phyloP scores from a whole-genome alignment of 805 yeast species.

The Suhomyces prunicola region DNA sequence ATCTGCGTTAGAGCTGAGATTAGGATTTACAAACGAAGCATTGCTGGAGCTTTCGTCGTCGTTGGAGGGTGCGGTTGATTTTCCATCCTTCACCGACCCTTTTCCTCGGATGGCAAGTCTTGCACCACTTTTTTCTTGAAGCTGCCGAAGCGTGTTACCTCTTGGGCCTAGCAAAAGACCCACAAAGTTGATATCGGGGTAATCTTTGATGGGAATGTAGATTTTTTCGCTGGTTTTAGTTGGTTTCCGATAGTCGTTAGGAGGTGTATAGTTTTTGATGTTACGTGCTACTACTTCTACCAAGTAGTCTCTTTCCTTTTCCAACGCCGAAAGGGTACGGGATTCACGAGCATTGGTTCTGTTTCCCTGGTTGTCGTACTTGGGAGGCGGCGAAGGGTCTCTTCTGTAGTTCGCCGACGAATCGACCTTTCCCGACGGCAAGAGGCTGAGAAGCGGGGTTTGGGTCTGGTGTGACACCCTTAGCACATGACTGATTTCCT shows the following conservation, averaged over 20 bases:
- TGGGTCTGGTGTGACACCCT: slow-evolving; percentile 26
- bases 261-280: slow-evolving; percentile 78
- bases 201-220: slow-evolving; percentile 78
- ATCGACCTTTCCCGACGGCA: slow-evolving; percentile 38
- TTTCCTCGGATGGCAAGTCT: slow-evolving; percentile 87
- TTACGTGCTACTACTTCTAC: slow-evolving; percentile 71
- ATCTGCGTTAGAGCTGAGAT: slow-evolving; percentile 42
- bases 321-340: slow-evolving; percentile 58
- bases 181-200: slow-evolving; percentile 90
- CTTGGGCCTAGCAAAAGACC: slow-evolving; percentile 93
- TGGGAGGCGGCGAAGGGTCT: slow-evolving; percentile 92
- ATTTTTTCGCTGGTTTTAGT: slow-evolving; percentile 71
- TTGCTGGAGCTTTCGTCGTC: slow-evolving; percentile 13
- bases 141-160: slow-evolving; percentile 78
- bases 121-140: slow-evolving; percentile 87
- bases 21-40: slow-evolving; percentile 20
- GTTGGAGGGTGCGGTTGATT: slow-evolving; percentile 49
- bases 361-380: slow-evolving; percentile 77
- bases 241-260: slow-evolving; percentile 72
- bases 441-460: slow-evolving; percentile 42
- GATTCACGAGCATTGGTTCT: slow-evolving; percentile 82
- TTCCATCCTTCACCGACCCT: slow-evolving; percentile 95
- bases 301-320: slow-evolving; percentile 74
- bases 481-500: slow-evolving; percentile 69
- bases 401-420: slow-evolving; percentile 37